These are phyloP conservation scores for Hymenoscyphus scutula DNA, from an alignment of 2,329 filamentous ascomycete species.

Conservation along the genomic window DNA sequence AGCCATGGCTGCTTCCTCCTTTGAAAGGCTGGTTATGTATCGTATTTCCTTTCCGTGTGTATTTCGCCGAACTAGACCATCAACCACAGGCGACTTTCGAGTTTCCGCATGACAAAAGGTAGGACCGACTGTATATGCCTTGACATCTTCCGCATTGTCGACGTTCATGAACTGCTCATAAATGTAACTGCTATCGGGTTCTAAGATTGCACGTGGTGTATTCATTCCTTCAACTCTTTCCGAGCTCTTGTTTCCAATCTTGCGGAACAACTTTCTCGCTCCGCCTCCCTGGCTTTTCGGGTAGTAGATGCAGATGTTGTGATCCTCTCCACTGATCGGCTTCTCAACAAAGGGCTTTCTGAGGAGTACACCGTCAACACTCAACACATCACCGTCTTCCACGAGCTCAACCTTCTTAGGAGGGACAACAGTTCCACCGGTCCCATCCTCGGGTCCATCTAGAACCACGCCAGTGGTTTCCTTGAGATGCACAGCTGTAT, in stretches of 20 bases:
- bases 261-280: constrained; percentile 87
- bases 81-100: constrained; percentile 93
- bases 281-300: constrained; percentile 83
- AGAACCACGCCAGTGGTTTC: constrained; percentile 76
- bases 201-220: constrained; percentile 76
- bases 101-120: constrained; percentile 96
- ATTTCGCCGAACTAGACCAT: constrained; percentile 92
- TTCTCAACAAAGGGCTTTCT: constrained; percentile 98
- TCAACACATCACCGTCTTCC: constrained; percentile 85
- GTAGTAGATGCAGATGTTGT: constrained; percentile 98
- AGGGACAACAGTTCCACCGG: constrained; percentile 48
- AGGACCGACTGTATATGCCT: constrained; percentile 94
- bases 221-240: constrained; percentile 80
- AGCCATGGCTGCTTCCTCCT: constrained; percentile 81
- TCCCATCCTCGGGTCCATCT: constrained; percentile 67
- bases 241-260: constrained; percentile 98
- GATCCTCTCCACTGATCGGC: constrained; percentile 95
- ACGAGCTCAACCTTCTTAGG: constrained; percentile 75
- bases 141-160: constrained; percentile 96
- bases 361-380: constrained; percentile 78
- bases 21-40: constrained; percentile 82
- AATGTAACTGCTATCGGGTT: constrained; percentile 80
- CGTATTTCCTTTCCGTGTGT: constrained; percentile 96
- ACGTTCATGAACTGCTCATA: constrained; percentile 97
- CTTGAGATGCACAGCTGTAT: constrained; percentile 76